Evolutionary conservation across 78 protist species (phyloP).

Genomic region (Polysphondylium violaceum): DNA sequence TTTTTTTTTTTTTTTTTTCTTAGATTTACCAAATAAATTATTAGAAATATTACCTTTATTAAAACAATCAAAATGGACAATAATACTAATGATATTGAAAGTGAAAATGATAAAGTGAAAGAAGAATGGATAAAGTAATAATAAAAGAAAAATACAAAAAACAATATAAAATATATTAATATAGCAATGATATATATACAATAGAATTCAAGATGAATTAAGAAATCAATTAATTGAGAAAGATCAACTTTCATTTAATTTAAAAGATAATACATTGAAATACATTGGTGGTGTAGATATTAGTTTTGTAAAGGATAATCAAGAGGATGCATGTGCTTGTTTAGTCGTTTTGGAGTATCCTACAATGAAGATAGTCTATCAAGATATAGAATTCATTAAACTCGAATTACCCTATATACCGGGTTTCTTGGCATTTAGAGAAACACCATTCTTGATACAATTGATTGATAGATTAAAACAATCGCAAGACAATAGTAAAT

Average conservation of each 20-base stretch:
- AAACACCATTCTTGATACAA: slow-evolving; percentile 23
- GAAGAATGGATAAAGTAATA: slow-evolving; percentile 36
- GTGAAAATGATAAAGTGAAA: slow-evolving; percentile 2
- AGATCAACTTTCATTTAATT: slow-evolving; percentile 15
- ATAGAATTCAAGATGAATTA: slow-evolving; percentile 64
- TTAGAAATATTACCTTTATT: not conserved
- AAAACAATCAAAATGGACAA: not conserved
- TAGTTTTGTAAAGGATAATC: slow-evolving; percentile 77
- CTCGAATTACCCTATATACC: slow-evolving; percentile 70
- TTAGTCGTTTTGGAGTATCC: slow-evolving; percentile 64
- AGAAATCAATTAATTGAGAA: slow-evolving; percentile 1
- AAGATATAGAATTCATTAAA: slow-evolving; percentile 49
- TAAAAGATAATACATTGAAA: slow-evolving; percentile 11
- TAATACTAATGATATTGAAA: not conserved
- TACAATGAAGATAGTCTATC: slow-evolving; percentile 42
- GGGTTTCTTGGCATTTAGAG: slow-evolving; percentile 85
- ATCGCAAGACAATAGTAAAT: not conserved
- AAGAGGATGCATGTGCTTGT: slow-evolving; percentile 80
- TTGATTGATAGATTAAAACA: slow-evolving; percentile 27
- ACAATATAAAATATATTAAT: not conserved
- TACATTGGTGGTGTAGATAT: slow-evolving; percentile 80
- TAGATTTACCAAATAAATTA: not conserved
- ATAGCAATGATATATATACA: not conserved
- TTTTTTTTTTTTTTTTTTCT: not conserved
- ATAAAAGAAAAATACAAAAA: not conserved